phyloP scores from a whole-genome alignment of 257 asterid species.

The Misopates orontium region DNA sequence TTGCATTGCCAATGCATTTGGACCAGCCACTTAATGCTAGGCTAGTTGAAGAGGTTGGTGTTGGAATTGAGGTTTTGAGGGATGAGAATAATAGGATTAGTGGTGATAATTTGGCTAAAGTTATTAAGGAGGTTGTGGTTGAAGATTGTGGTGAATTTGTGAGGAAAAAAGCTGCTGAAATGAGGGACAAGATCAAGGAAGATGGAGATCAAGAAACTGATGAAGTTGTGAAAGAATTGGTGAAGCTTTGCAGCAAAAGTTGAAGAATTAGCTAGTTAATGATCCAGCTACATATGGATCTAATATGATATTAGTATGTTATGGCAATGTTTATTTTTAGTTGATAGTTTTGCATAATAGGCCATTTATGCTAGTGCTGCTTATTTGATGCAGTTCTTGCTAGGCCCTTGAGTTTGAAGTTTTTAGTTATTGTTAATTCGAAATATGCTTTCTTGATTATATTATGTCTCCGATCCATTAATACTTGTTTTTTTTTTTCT shows the following conservation, averaged over 20 bases:
- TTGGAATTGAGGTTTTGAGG: conserved; percentile 42
- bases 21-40: conserved; percentile 52
- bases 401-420: too few species aligned
- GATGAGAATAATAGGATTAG: conserved; percentile 26
- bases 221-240: conserved; percentile 30
- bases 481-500: too few species aligned
- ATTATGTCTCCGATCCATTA: too few species aligned
- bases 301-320: too few species aligned
- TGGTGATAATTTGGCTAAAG: conserved; percentile 28
- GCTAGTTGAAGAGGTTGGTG: conserved; percentile 45
- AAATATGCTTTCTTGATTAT: too few species aligned
- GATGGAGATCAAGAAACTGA: conserved; percentile 32
- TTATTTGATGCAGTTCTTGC: too few species aligned
- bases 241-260: conserved; percentile 24
- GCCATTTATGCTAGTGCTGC: too few species aligned
- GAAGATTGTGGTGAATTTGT: conserved; percentile 29
- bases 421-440: too few species aligned
- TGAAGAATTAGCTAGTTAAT: neutral
- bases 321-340: too few species aligned
- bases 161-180: conserved; percentile 23
- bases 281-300: too few species aligned
- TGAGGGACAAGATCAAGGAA: conserved; percentile 22
- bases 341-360: too few species aligned
- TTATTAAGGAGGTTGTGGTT: conserved; percentile 31
- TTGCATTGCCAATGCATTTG: conserved; percentile 46